Evolutionary conservation across 495 filamentous ascomycete species (phyloP), one percentile per base, ranked within the genome.

Genomic region (Paragyromitra xinjiangensis): DNA sequence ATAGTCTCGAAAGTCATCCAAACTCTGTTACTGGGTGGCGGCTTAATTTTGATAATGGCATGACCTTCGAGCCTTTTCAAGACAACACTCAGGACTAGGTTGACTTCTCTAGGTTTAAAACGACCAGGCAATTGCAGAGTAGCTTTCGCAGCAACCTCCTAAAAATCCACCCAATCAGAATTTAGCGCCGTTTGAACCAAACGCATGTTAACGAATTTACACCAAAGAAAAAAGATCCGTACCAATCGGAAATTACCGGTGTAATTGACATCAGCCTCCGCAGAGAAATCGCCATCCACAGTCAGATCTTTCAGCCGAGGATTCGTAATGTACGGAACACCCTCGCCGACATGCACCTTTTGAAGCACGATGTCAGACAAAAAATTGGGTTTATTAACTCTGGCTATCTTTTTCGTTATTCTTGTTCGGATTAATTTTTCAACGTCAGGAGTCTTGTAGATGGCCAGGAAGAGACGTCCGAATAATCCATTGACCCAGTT

Each of bases 381-480:
- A 73, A 98, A 97, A 9, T 91, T 90, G 0, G 95, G 95, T 77
- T 94, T 94, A 75, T 94, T 94, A 48, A 97, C 95, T 26, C 95
- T 90, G 4, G 95, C 90, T 39, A 99, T 98, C 84, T 99, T 99
- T 85, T 98, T 98, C 9, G 91, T 92, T 76, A 99, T 93, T 86
- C 97, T 98, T 50, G 89, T 88, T 61, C 90, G 88, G 39, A 99
- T 86, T 64, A 92, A 88, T 64, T 91, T 88, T 82, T 98, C 92
- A 61, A 97, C 83, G 58, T 94, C 89, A 42, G 89, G 87, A 0
- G 94, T 98, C 82, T 91, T 92, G 83, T 98, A 94, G 37, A 98
- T 77, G 12, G 91, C 92, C 37, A 99, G 87, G 81, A 98, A 99
- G 51, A 97, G 81, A 58, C 95, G 88, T 12, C 95, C 93, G 50